phyloP scores from a whole-genome alignment of 1,284 basidiomycete species.

The Rhodotorula glutinis region DNA sequence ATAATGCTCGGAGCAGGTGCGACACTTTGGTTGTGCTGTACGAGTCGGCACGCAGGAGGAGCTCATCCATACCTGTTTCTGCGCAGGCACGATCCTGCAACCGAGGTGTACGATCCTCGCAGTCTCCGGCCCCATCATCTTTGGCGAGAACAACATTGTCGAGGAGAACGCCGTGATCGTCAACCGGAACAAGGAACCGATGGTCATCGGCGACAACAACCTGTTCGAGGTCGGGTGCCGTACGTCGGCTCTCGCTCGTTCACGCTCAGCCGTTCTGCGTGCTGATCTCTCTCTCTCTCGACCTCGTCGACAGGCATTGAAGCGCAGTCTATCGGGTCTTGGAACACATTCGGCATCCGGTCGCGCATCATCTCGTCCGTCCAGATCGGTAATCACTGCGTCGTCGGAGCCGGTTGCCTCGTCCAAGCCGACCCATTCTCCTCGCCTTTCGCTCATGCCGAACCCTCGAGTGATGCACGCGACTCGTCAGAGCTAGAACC shows the following conservation, averaged over 20 bases:
- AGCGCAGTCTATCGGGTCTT: constrained; percentile 72
- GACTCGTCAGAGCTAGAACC: neutral
- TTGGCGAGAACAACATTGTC: constrained; percentile 83
- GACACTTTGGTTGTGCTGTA: too few species aligned
- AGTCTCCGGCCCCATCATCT: constrained; percentile 76
- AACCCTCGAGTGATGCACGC: too few species aligned
- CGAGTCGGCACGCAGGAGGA: too few species aligned
- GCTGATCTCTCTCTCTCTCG: neutral
- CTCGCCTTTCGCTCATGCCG: neutral
- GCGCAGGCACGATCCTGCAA: constrained; percentile 75
- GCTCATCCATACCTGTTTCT: neutral
- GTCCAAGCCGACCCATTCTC: constrained; percentile 37
- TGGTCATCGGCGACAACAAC: constrained; percentile 88
- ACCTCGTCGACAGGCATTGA: constrained; percentile 66
- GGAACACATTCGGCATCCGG: constrained; percentile 78
- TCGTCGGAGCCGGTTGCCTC: constrained; percentile 69
- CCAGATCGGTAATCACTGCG: constrained; percentile 71
- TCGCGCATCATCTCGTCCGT: constrained; percentile 75
- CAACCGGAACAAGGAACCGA: constrained; percentile 79
- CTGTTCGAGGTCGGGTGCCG: constrained; percentile 88
- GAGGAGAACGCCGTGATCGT: constrained; percentile 86
- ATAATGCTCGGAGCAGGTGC: constrained; percentile 80
- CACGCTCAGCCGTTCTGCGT: neutral
- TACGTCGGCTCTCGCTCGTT: constrained; percentile 50
- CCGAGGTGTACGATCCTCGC: constrained; percentile 89